phyloP scores from a whole-genome alignment of 2,329 filamentous ascomycete genomes.

The Pseudophaeomoniella oleicola region DNA sequence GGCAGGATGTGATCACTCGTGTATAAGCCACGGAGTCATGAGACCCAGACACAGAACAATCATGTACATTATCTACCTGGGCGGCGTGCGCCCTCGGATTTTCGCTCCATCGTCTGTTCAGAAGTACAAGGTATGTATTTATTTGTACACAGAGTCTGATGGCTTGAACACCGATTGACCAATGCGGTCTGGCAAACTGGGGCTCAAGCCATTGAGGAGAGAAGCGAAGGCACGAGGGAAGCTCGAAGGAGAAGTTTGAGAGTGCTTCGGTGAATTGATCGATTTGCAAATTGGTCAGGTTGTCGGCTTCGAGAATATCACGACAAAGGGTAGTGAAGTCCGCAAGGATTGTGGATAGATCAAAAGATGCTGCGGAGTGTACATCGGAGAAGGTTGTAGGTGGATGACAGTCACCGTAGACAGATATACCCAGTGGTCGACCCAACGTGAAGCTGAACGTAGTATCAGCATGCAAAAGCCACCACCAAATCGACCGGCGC shows the following conservation, averaged over 20 bases:
- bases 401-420: constrained; percentile 1
- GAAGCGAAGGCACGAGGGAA: constrained; percentile 3
- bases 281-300: constrained; percentile 2
- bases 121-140: constrained; percentile 4
- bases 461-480: constrained; percentile 2
- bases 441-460: constrained; percentile 3
- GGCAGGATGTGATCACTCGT: constrained; percentile 2
- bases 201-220: constrained; percentile 1
- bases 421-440: constrained; percentile 3
- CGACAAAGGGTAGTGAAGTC: constrained; percentile 2
- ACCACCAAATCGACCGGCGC: constrained; percentile 4
- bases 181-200: not conserved
- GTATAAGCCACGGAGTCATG: constrained; percentile 1
- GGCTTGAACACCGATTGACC: constrained; percentile 2
- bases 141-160: constrained; percentile 1
- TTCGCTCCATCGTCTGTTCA: constrained; percentile 3
- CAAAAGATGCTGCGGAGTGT: not conserved
- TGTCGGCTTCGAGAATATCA: constrained; percentile 2
- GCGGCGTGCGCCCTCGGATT: not conserved
- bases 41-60: not conserved
- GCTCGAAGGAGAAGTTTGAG: not conserved
- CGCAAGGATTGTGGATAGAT: not conserved
- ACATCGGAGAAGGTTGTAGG: not conserved
- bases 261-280: constrained; percentile 2
- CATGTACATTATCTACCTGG: not conserved